These are phyloP conservation scores for Stachybotrys chartarum DNA, from an alignment of 2,329 filamentous ascomycete genomes.

Conservation along the genomic window DNA sequence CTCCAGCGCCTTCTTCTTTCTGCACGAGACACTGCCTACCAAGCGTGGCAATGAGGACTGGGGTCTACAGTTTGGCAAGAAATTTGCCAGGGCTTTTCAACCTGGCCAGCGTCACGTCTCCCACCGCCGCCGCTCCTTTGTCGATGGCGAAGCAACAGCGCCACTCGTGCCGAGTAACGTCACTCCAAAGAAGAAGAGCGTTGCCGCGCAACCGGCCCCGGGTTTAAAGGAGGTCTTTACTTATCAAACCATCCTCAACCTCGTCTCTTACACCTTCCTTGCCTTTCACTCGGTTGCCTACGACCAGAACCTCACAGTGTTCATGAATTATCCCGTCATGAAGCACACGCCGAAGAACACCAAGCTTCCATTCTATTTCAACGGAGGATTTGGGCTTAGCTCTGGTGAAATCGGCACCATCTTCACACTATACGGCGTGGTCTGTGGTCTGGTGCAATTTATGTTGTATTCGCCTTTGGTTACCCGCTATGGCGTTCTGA, in stretches of 20 bases:
- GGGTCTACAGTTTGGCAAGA: conserved; percentile 66
- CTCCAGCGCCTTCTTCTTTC: conserved; percentile 66
- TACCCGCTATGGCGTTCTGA: conserved; percentile 63
- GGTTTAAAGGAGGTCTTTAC: conserved; percentile 62
- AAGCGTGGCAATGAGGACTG: conserved; percentile 64
- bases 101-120: conserved; percentile 14
- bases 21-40: conserved; percentile 76
- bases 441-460: conserved; percentile 79
- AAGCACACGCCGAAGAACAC: conserved; percentile 51
- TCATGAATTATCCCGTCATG: conserved; percentile 67
- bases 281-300: conserved; percentile 77
- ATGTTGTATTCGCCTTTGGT: conserved; percentile 74
- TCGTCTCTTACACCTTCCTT: conserved; percentile 72
- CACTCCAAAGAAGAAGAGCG: conserved; percentile 16
- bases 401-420: conserved; percentile 75
- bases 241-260: conserved; percentile 64
- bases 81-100: conserved; percentile 41
- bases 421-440: conserved; percentile 75
- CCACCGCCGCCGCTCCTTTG: conserved; percentile 38
- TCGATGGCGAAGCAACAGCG: conserved; percentile 49
- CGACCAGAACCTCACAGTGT: conserved; percentile 83
- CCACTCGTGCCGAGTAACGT: conserved; percentile 39
- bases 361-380: conserved; percentile 71
- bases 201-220: conserved; percentile 9
- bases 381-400: conserved; percentile 68